Conservation (phyloP, 2,329 filamentous ascomycete species). For the Cadophora sp. region DNA sequence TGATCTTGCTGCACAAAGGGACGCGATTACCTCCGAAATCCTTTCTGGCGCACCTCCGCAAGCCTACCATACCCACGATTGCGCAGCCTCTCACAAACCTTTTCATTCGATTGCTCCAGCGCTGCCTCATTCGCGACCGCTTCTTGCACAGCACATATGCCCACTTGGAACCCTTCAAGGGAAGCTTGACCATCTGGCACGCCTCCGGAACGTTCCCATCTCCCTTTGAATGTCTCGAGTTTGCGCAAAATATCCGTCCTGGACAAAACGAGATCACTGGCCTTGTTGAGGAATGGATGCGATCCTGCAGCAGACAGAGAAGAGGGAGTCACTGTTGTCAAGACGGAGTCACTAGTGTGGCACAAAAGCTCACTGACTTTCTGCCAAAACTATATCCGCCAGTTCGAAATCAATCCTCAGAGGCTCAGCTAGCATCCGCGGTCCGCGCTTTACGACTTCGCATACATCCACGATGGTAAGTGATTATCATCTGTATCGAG, state of each 20-base stretch:
- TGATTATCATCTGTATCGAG: too few relatives aligned
- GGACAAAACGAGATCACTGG: slow-evolving; percentile 2
- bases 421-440: not conserved
- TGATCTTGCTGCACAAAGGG: not conserved
- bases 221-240: slow-evolving; percentile 1
- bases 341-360: not conserved
- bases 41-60: slow-evolving; percentile 3
- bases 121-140: slow-evolving; percentile 11
- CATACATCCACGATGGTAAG: slow-evolving; percentile 21
- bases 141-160: not conserved
- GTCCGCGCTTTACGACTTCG: not conserved
- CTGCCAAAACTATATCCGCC: not conserved
- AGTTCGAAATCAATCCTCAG: not conserved
- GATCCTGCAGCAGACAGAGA: not conserved
- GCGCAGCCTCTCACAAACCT: not conserved
- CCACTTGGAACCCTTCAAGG: not conserved
- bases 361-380: not conserved
- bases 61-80: not conserved
- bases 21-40: not conserved
- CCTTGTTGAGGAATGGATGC: not conserved
- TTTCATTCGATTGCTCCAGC: not conserved
- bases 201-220: not conserved
- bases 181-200: slow-evolving; percentile 5
- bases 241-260: not conserved
- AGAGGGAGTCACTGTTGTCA: not conserved